These are phyloP conservation scores for Bipolaris sorokiniana DNA, from an alignment of 2,329 filamentous ascomycete genomes.

Conservation along the genomic window DNA sequence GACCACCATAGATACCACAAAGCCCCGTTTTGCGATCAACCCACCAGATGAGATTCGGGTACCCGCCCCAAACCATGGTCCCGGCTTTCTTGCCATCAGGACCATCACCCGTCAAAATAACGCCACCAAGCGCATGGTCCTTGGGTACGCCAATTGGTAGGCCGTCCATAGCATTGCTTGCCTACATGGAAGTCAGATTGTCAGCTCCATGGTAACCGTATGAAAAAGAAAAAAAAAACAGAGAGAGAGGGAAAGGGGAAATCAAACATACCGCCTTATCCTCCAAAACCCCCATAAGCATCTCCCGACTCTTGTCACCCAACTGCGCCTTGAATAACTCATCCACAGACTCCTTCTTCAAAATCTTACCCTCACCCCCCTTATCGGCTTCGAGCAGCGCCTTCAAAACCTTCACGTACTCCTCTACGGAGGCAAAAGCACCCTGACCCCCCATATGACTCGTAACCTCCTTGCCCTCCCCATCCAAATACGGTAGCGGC, in stretches of 20 bases:
- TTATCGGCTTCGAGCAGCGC: constrained; percentile 33
- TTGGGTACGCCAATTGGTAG: constrained; percentile 21
- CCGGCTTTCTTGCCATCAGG: constrained; percentile 32
- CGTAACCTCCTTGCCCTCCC: constrained; percentile 20
- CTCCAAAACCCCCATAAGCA: constrained; percentile 47
- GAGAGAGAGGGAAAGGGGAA: no score
- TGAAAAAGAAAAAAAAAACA: no score
- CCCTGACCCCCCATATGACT: constrained; percentile 40
- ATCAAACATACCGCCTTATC: constrained; percentile 19
- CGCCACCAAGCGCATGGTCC: constrained; percentile 43
- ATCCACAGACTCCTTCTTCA: constrained; percentile 27
- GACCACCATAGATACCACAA: constrained; percentile 38
- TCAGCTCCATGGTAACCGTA: neutral
- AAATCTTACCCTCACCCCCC: constrained; percentile 33
- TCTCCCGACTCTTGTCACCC: constrained; percentile 13
- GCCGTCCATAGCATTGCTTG: constrained; percentile 35
- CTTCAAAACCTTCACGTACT: constrained; percentile 42
- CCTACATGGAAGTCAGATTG: constrained; percentile 2
- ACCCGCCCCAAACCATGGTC: constrained; percentile 44
- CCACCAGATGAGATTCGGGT: constrained; percentile 45
- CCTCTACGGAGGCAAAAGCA: constrained; percentile 26
- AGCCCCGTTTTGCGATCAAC: constrained; percentile 42
- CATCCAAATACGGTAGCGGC: constrained; percentile 24
- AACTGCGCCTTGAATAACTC: constrained; percentile 45
- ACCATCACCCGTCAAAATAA: constrained; percentile 31